phyloP scores from a whole-genome alignment of 768 basidiomycete species.

The Phlegmacium glaucopus region DNA sequence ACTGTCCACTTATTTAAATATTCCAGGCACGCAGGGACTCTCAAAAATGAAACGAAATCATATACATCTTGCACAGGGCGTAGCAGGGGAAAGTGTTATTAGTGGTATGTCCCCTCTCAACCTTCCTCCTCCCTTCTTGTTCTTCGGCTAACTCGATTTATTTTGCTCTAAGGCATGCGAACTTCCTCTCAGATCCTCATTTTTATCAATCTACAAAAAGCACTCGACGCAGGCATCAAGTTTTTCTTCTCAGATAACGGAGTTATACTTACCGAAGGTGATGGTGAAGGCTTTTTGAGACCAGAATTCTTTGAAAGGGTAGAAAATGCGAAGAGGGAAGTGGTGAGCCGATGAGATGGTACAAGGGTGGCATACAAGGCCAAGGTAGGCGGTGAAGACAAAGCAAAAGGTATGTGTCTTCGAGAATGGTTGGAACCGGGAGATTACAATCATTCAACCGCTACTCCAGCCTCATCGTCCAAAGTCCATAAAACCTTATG shows the following conservation, averaged over 20 bases:
- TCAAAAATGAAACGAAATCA: slow-evolving; percentile 89
- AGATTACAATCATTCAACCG: too few species aligned
- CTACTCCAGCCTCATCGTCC: too few species aligned
- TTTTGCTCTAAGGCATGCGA: slow-evolving; percentile 68
- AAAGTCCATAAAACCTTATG: neutral
- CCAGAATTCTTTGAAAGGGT: slow-evolving; percentile 70
- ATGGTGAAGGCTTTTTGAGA: slow-evolving; percentile 56
- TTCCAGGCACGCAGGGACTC: slow-evolving; percentile 62
- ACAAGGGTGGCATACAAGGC: slow-evolving; percentile 19
- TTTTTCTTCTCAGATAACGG: slow-evolving; percentile 85
- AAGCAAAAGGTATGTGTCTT: too few species aligned
- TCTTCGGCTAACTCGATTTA: neutral
- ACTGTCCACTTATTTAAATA: neutral
- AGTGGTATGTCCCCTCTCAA: slow-evolving; percentile 64
- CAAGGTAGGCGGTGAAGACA: too few species aligned
- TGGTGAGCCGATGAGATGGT: slow-evolving; percentile 31
- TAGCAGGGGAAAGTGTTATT: slow-evolving; percentile 60
- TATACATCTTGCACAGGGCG: slow-evolving; percentile 86
- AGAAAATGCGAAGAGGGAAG: slow-evolving; percentile 41
- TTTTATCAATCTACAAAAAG: slow-evolving; percentile 73
- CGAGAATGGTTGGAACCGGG: too few species aligned
- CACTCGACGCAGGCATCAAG: slow-evolving; percentile 61
- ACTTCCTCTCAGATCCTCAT: slow-evolving; percentile 74
- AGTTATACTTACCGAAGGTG: slow-evolving; percentile 83
- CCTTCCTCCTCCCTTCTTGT: neutral